phyloP scores from a whole-genome alignment of 2,329 filamentous ascomycete species.

The Boeremia lycopersici region DNA sequence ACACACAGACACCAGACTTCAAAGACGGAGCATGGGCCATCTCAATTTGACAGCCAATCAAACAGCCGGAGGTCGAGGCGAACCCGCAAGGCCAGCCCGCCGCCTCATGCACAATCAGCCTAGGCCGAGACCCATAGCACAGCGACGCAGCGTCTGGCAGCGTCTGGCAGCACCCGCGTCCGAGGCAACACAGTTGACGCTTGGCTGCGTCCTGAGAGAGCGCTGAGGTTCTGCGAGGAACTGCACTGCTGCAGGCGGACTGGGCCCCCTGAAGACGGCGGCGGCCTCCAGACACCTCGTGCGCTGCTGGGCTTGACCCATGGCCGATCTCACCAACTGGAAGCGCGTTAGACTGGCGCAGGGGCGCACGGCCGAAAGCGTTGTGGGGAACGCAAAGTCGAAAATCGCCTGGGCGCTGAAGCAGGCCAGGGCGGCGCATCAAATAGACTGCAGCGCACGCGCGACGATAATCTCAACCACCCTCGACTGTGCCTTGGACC shows the following conservation, averaged over 20 bases:
- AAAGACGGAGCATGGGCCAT: neutral
- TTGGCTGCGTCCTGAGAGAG: neutral
- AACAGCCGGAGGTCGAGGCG: neutral
- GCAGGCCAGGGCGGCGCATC: neutral
- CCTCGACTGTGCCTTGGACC: neutral
- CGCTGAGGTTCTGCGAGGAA: too few species aligned
- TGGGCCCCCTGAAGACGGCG: neutral
- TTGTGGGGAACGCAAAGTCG: conserved; percentile 11
- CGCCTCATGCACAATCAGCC: conserved; percentile 6
- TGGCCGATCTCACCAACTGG: conserved; percentile 1
- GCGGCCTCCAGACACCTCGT: neutral
- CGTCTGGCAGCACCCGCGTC: neutral
- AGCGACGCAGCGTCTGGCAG: neutral
- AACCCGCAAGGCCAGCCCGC: neutral
- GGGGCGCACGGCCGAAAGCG: conserved; percentile 5
- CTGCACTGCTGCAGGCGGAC: too few species aligned
- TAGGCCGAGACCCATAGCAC: neutral
- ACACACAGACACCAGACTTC: conserved; percentile 5
- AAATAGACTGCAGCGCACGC: neutral
- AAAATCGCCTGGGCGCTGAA: neutral
- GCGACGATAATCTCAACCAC: conserved; percentile 6
- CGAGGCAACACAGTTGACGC: neutral
- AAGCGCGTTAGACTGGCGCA: neutral
- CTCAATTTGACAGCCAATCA: neutral
- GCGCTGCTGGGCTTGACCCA: neutral